A percentile compares a stretch with the other conserved stretches of the same genome.
Evolutionary conservation across 108 stramenopile species (phyloP).

Genomic region (Skeletonema marinoi): DNA sequence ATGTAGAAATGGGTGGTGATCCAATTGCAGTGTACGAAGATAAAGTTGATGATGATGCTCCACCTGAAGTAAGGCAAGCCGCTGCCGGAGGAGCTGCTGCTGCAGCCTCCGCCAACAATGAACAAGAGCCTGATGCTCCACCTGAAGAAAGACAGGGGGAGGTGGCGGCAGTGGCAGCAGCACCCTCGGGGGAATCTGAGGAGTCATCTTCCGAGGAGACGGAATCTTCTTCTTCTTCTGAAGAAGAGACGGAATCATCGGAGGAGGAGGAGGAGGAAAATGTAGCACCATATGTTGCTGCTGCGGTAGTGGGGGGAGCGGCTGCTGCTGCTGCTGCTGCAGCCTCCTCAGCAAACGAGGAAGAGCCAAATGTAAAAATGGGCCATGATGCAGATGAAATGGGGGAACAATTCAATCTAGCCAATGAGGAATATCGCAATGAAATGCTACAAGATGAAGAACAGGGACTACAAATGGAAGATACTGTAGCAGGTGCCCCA

Average conservation of each 20-base stretch:
- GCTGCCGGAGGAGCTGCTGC: no score
- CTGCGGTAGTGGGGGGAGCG: no score
- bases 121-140: no score
- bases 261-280: no score
- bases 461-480: background rate
- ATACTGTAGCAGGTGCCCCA: background rate
- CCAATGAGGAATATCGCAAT: background rate
- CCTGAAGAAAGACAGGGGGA: no score
- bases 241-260: background rate
- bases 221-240: background rate
- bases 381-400: background rate
- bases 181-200: background rate
- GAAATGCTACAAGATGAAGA: background rate
- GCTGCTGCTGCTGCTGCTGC: background rate
- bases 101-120: no score
- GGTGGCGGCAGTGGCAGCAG: no score
- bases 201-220: background rate
- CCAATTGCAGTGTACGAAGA: no score
- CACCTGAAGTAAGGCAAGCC: no score
- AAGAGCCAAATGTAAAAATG: background rate
- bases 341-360: background rate
- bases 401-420: background rate
- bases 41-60: no score
- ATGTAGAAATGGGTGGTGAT: no score
- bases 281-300: no score